These are phyloP conservation scores for Chaetoscypha palmicola DNA, from an alignment of 2,329 filamentous ascomycete species.

Conservation along the genomic window DNA sequence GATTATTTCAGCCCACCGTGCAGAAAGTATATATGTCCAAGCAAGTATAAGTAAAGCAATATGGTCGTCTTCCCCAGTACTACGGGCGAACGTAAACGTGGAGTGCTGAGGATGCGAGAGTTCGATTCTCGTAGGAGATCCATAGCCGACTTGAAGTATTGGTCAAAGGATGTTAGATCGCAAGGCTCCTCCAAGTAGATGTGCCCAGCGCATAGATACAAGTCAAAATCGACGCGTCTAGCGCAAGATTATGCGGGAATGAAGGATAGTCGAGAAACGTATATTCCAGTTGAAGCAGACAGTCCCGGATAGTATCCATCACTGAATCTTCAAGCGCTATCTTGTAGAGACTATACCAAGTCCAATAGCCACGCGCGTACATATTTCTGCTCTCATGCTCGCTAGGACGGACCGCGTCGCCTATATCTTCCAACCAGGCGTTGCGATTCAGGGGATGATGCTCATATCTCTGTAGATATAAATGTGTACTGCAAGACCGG, in stretches of 20 bases:
- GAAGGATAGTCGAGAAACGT: conserved; percentile 18
- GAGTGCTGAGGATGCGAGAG: conserved; percentile 14
- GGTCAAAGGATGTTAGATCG: conserved; percentile 23
- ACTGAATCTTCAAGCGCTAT: conserved; percentile 14
- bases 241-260: conserved; percentile 19
- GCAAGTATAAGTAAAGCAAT: conserved; percentile 26
- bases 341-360: conserved; percentile 24
- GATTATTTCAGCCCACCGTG: conserved; percentile 30
- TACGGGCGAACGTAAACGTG: conserved; percentile 15
- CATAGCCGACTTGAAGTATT: conserved; percentile 20
- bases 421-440: no score
- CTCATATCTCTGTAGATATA: no score
- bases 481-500: no score
- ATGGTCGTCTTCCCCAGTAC: conserved; percentile 13
- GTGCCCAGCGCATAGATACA: conserved; percentile 17
- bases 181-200: conserved; percentile 20
- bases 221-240: conserved; percentile 22
- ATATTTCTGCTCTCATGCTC: conserved; percentile 22
- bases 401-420: conserved; percentile 25
- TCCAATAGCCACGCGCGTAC: conserved; percentile 26
- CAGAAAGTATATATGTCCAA: conserved; percentile 30
- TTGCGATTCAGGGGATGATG: no score
- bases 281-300: conserved; percentile 13
- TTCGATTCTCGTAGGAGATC: conserved; percentile 14
- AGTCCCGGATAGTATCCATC: conserved; percentile 13